Evolutionary conservation across 2,329 filamentous ascomycete species (phyloP), one percentile per base, ranked within the genome.

Genomic region (Colletotrichum simmondsii): DNA sequence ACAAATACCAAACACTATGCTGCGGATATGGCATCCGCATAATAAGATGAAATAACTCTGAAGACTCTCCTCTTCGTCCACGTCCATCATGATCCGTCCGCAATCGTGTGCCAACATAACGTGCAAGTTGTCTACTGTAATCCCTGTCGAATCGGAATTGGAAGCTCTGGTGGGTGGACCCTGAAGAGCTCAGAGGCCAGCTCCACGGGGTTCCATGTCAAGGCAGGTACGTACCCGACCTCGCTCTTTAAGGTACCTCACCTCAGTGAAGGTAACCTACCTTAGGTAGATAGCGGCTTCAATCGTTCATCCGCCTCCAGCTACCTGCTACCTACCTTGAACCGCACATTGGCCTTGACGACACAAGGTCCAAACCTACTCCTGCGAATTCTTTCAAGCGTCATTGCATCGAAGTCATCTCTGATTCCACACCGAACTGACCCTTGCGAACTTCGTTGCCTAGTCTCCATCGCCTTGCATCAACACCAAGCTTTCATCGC

Each of bases 101-200:
- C 42, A 6, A 42, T 19, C 16, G 37, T 19, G 37, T 42, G 6
- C 14, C 37, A 42, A 19, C 19, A n/a, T 49, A 22, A 4, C 42
- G 42, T 22, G n/a, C 19, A 46, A 24, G 11, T 32, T 60, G 11
- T 11, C 37, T 24, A 46, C 28, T 22, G 5, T 35, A 37, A 19
- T 16, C 32, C n/a, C 57, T 30, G 24, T n/a, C 14, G 32, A 32
- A 19, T 11, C 22, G 37, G 14, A 19, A 42, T 46, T 16, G 65
- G 24, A 68, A 68, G 58, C 32, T 60, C n/a, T 26, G 64, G 22
- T 46, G 26, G 16, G 64, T 59, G 63, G 63, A 42, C 52, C 60
- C 60, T 59, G 52, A 30, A 46, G 54, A 42, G 37, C 35, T 52
- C 59, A 19, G 12, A 65, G 26, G 52, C 12, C 35, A 66, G 32